Conservation (phyloP, 2,329 filamentous ascomycete species). For the Dactylonectria macrodidyma region DNA sequence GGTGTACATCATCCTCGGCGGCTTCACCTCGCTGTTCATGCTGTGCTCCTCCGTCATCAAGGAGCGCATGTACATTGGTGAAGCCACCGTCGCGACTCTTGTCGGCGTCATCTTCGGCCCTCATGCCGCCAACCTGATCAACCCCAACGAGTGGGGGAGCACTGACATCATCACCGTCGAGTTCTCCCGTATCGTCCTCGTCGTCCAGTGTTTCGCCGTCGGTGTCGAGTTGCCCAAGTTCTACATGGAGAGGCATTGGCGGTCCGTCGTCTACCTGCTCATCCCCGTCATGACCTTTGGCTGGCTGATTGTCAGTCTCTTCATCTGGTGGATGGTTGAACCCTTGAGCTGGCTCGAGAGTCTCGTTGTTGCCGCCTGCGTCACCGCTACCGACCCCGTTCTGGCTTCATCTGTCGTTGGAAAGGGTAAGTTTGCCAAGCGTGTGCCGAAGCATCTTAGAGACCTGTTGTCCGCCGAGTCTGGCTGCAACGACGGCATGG, state of each 20-base stretch:
- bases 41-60: slow-evolving; percentile 98
- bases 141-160: slow-evolving; percentile 84
- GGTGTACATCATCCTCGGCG: slow-evolving; percentile 98
- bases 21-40: slow-evolving; percentile 99
- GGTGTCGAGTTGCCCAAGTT: slow-evolving; percentile 91
- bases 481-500: slow-evolving; percentile 99
- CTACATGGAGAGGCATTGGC: slow-evolving; percentile 99
- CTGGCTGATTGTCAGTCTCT: slow-evolving; percentile 92
- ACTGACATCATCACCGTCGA: slow-evolving; percentile 90
- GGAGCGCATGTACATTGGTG: slow-evolving; percentile 97
- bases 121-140: slow-evolving; percentile 84
- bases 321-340: slow-evolving; percentile 92
- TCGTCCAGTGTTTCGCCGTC: slow-evolving; percentile 93
- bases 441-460: slow-evolving; percentile 96
- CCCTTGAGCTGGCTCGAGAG: slow-evolving; percentile 90
- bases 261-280: slow-evolving; percentile 88
- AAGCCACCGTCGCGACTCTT: slow-evolving; percentile 93
- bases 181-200: slow-evolving; percentile 89
- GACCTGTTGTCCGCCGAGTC: slow-evolving; percentile 96
- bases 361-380: slow-evolving; percentile 89
- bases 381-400: slow-evolving; percentile 97
- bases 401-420: slow-evolving; percentile 97
- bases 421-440: slow-evolving; percentile 98
- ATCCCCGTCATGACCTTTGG: slow-evolving; percentile 98
- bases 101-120: slow-evolving; percentile 93